These are phyloP conservation scores for Tricholoma saponaceum DNA, from an alignment of 768 basidiomycete species.

Conservation along the genomic window DNA sequence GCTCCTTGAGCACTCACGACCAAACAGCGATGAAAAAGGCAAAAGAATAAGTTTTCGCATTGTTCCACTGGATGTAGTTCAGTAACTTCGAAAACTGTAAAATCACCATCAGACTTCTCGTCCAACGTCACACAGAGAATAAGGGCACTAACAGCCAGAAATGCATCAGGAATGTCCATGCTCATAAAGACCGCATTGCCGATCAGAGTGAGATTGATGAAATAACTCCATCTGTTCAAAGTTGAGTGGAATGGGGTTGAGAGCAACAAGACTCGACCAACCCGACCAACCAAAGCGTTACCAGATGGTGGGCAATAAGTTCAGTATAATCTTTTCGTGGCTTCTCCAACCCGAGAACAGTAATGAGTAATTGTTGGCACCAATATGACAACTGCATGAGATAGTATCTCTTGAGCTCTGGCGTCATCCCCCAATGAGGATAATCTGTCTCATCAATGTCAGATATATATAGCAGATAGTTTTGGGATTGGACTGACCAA, in stretches of 20 bases:
- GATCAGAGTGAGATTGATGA: conserved; percentile 76
- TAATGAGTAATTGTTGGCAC: conserved; percentile 88
- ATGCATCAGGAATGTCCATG: conserved; percentile 94
- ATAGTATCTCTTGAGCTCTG: conserved; percentile 86
- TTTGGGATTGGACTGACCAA: conserved; percentile 39
- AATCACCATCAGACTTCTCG: not conserved
- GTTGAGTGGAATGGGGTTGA: conserved; percentile 3
- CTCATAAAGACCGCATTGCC: conserved; percentile 92
- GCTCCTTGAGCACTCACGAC: conserved; percentile 55
- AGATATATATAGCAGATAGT: not conserved
- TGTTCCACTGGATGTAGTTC: conserved; percentile 78
- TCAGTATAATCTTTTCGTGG: conserved; percentile 90
- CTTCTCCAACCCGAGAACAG: conserved; percentile 85
- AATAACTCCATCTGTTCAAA: conserved; percentile 71
- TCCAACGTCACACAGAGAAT: not conserved
- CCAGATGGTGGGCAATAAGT: conserved; percentile 85
- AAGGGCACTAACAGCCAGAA: conserved; percentile 66
- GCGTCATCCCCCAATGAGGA: conserved; percentile 85
- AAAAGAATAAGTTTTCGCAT: conserved; percentile 60
- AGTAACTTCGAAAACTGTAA: conserved; percentile 75
- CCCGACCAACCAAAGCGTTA: conserved; percentile 94
- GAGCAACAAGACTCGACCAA: conserved; percentile 30
- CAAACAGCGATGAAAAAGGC: conserved; percentile 65
- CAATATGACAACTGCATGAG: conserved; percentile 92
- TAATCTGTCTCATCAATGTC: conserved; percentile 50